Evolutionary conservation across 352 stramenopile genomes (phyloP).

Genomic region (Phytophthora chlamydospora): DNA sequence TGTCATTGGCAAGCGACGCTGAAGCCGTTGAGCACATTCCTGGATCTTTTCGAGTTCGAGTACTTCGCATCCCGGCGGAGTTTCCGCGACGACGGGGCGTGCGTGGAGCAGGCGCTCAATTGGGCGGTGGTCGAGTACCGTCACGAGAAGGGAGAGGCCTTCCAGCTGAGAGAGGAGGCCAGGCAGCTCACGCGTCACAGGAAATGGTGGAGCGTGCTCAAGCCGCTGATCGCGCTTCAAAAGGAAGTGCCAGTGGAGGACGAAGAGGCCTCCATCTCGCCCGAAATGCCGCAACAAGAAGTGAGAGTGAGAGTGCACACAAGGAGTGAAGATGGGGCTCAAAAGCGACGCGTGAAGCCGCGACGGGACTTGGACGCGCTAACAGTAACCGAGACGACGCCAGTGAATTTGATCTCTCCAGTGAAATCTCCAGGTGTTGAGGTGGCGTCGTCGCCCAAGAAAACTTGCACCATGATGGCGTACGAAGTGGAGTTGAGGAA

Average conservation of each 20-base stretch:
- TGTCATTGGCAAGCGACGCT: background rate
- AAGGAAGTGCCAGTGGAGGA: background rate
- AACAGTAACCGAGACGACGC: background rate
- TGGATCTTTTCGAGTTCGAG: no score
- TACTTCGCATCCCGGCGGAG: no score
- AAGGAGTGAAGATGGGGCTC: constrained; percentile 5
- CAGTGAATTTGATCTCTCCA: background rate
- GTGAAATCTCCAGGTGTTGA: background rate
- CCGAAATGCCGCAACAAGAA: background rate
- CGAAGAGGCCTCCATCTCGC: background rate
- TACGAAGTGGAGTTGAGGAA: background rate
- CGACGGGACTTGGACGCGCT: background rate
- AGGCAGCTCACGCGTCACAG: constrained; percentile 12
- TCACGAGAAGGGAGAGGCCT: no score
- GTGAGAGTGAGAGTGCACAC: constrained; percentile 1
- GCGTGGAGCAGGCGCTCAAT: constrained; percentile 2
- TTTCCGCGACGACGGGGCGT: background rate
- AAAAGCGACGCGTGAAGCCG: constrained; percentile 7
- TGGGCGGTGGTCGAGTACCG: constrained; percentile 9
- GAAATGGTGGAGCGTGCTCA: constrained; percentile 11
- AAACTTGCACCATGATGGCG: background rate
- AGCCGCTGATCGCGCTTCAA: constrained; percentile 13
- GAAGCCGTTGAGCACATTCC: background rate
- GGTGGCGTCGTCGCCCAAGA: background rate
- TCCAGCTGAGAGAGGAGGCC: background rate